These are phyloP conservation scores for Pythium myriotylum DNA, from an alignment of 352 stramenopile species.

Conservation along the genomic window DNA sequence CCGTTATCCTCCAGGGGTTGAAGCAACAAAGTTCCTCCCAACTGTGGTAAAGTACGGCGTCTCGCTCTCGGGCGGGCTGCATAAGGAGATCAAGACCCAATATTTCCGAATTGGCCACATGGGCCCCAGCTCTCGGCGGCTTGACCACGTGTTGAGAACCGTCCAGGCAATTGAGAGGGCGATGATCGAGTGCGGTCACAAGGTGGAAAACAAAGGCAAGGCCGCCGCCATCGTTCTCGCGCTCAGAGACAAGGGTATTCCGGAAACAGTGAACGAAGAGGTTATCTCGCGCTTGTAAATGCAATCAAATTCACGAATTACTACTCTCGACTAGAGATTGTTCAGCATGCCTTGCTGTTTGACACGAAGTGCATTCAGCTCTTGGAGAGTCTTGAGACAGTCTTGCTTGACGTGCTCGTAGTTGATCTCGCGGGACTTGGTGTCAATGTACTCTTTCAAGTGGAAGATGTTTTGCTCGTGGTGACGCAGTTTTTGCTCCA, in stretches of 20 bases:
- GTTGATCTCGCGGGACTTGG: constrained; percentile 88
- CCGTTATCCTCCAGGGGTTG: constrained; percentile 70
- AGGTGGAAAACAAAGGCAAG: constrained; percentile 55
- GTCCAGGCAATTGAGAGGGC: constrained; percentile 71
- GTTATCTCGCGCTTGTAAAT: constrained; percentile 1
- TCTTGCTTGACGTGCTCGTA: constrained; percentile 87
- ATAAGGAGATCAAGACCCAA: constrained; percentile 86
- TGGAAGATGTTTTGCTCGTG: constrained; percentile 94
- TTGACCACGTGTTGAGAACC: constrained; percentile 77
- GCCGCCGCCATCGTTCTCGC: constrained; percentile 16
- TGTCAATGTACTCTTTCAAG: constrained; percentile 87
- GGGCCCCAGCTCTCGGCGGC: constrained; percentile 69
- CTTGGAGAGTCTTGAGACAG: constrained; percentile 71
- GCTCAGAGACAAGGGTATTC: neutral
- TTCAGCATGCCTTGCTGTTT: constrained; percentile 49
- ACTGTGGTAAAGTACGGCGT: constrained; percentile 74
- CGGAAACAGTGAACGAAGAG: neutral
- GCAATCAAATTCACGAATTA: neutral
- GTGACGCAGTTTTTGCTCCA: constrained; percentile 90
- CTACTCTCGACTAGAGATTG: constrained; percentile 8
- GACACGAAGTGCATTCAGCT: constrained; percentile 75
- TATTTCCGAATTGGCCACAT: constrained; percentile 89
- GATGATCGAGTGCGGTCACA: constrained; percentile 71
- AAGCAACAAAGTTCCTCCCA: constrained; percentile 65
- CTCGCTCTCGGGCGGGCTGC: constrained; percentile 69